Evolutionary conservation across 2,329 filamentous ascomycete genomes (phyloP).

Genomic region (Chaetomium strumarium): DNA sequence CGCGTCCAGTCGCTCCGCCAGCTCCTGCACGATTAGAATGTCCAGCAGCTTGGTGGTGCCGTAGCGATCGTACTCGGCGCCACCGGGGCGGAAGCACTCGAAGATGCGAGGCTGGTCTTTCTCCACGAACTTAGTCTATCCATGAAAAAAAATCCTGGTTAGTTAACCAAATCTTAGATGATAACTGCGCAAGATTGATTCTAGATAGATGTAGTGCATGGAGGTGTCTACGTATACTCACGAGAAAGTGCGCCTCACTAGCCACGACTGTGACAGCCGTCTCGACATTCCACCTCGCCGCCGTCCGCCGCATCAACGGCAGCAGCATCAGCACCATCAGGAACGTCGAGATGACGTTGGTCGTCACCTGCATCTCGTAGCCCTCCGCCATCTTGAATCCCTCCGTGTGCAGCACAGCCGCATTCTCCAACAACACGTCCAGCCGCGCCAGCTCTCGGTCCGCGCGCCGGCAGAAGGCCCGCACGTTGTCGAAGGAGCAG

Average conservation of each 20-base stretch:
- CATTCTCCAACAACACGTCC: conserved; percentile 40
- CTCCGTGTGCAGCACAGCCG: conserved; percentile 27
- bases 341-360: conserved; percentile 44
- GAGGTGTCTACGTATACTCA: conserved; percentile 13
- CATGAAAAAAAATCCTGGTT: conserved; percentile 7
- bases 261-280: conserved; percentile 36
- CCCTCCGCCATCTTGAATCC: conserved; percentile 30
- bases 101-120: conserved; percentile 28
- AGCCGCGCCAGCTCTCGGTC: conserved; percentile 33
- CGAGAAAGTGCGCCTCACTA: conserved; percentile 34
- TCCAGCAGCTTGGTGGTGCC: conserved; percentile 17
- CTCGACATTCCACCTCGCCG: conserved; percentile 18
- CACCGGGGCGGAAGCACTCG: conserved; percentile 24
- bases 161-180: background rate
- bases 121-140: conserved; percentile 32
- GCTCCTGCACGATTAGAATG: conserved; percentile 19
- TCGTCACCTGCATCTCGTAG: conserved; percentile 37
- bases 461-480: conserved; percentile 34
- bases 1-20: conserved; percentile 31
- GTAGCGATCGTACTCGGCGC: conserved; percentile 27
- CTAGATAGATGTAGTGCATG: background rate
- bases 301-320: conserved; percentile 36
- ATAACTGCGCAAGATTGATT: background rate
- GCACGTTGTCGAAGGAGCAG: conserved; percentile 39
- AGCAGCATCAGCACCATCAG: conserved; percentile 40